Evolutionary conservation across 163 green algal species (phyloP).

Genomic region (Prototheca wickerhamii): DNA sequence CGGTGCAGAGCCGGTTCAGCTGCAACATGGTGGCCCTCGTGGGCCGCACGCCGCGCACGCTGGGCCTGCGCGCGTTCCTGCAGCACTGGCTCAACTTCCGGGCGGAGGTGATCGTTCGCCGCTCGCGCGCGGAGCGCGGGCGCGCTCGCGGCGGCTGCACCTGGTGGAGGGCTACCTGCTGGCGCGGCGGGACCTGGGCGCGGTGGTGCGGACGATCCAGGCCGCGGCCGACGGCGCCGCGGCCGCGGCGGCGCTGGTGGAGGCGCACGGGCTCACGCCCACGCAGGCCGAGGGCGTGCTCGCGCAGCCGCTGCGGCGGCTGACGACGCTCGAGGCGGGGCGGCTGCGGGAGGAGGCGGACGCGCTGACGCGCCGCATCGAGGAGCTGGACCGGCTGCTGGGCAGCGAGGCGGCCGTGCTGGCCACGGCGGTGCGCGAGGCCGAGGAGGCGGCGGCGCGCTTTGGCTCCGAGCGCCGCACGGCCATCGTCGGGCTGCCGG

Average conservation of each 20-base stretch:
- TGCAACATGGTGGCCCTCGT: constrained; percentile 77
- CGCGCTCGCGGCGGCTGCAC: constrained; percentile 49
- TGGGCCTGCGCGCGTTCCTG: constrained; percentile 69
- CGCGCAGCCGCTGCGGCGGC: constrained; percentile 69
- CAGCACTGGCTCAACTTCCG: constrained; percentile 80
- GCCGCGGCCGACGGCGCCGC: constrained; percentile 46
- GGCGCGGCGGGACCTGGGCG: constrained; percentile 44
- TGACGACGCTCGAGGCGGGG: constrained; percentile 71
- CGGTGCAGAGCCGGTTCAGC: constrained; percentile 63
- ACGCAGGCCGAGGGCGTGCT: constrained; percentile 76
- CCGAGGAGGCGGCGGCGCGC: constrained; percentile 44
- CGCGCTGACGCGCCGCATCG: constrained; percentile 38
- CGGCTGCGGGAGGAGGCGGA: constrained; percentile 61
- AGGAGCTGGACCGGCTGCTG: constrained; percentile 44
- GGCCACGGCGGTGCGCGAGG: constrained; percentile 53
- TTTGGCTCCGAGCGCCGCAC: constrained; percentile 51
- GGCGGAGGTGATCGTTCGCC: constrained; percentile 45
- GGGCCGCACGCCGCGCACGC: constrained; percentile 42
- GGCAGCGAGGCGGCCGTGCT: constrained; percentile 35
- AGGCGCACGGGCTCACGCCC: constrained; percentile 27
- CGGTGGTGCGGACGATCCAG: constrained; percentile 51
- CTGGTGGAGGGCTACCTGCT: constrained; percentile 64
- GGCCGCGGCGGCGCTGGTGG: constrained; percentile 34
- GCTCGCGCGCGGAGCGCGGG: constrained; percentile 40
- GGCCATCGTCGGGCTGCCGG: constrained; percentile 12